Base-by-base conservation (phyloP, 2,329 filamentous ascomycete genomes). In the Rhytidhysteron rufulum region DNA sequence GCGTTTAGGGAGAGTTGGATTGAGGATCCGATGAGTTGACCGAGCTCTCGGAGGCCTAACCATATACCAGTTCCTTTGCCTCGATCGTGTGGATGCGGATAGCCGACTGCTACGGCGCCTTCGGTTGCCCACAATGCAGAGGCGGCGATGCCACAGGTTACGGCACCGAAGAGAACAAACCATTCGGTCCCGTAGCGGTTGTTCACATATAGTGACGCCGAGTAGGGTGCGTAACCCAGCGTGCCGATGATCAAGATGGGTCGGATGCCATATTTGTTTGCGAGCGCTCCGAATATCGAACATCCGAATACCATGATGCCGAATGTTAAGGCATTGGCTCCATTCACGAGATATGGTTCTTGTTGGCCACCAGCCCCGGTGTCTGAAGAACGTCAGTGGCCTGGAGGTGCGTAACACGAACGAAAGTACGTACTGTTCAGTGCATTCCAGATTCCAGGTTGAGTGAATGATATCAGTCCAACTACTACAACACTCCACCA, bases 31-130 rank as follows among this genome's bases (percentile, higher is more conserved):
- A 78, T 72, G 17, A 78, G 65, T 40, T 75, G 74, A 1, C 75
- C 75, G 6, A 77, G 65, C 42, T 77, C 72, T 5, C 73, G 68
- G 6, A 77, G 67, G 5, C 72, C 70, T 4, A 78, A 69, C 74
- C 74, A 78, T 25, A 77, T 76, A 2, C 71, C 72, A 47, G 63
- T 66, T 43, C 61, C 69, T 47, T 65, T 69, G 29, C 71, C 72
- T 24, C 72, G 62, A 39, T 74, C 68, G 36, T 71, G 58, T 19
- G 70, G 57, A 17, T 71, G 68, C 4, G 69, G 69, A 37, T 74
- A 74, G 2, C 70, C 70, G 2, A 72, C 58, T 1, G 57, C 64
- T 39, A 69, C 66, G 9, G 66, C 65, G 18, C 62, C 66, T 48
- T 69, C 66, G 21, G 63, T 59, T 4, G 63, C 65, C 66, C 66